Conservation (phyloP, 1,284 basidiomycete genomes). For the Cryptococcus sp. region DNA sequence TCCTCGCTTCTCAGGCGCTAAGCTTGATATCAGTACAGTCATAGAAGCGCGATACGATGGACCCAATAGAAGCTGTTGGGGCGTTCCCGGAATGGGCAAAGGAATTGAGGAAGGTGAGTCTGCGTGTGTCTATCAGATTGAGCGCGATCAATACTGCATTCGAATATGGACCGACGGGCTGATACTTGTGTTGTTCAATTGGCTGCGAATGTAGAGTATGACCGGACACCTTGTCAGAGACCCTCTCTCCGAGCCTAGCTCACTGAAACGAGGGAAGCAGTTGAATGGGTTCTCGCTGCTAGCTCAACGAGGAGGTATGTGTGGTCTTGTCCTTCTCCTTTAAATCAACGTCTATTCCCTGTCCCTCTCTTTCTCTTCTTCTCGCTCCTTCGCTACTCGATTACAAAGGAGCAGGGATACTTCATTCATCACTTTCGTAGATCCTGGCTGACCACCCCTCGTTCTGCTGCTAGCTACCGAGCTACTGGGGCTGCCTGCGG, state of each 20-base stretch:
- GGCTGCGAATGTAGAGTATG: background rate
- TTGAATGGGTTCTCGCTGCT: constrained; percentile 4
- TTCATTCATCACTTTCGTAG: no score
- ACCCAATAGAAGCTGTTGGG: background rate
- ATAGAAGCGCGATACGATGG: background rate
- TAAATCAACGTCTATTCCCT: constrained; percentile 18
- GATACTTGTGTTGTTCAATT: background rate
- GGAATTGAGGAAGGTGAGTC: background rate
- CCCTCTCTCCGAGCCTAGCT: no score
- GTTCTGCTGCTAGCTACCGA: constrained; percentile 5
- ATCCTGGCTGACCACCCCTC: background rate
- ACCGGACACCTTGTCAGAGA: background rate
- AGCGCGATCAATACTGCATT: background rate
- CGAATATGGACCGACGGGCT: background rate
- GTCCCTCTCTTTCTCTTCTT: background rate
- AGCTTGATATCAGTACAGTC: background rate
- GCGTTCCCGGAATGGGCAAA: background rate
- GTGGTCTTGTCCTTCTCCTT: no score
- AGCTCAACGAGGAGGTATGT: constrained; percentile 11
- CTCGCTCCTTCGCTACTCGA: background rate
- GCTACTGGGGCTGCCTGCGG: constrained; percentile 3
- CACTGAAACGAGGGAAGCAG: constrained; percentile 5
- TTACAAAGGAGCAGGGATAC: no score
- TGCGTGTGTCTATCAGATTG: background rate
- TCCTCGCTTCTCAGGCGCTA: background rate